Conservation (phyloP, 106 monocot genomes). For the Apostasia ramifera region DNA sequence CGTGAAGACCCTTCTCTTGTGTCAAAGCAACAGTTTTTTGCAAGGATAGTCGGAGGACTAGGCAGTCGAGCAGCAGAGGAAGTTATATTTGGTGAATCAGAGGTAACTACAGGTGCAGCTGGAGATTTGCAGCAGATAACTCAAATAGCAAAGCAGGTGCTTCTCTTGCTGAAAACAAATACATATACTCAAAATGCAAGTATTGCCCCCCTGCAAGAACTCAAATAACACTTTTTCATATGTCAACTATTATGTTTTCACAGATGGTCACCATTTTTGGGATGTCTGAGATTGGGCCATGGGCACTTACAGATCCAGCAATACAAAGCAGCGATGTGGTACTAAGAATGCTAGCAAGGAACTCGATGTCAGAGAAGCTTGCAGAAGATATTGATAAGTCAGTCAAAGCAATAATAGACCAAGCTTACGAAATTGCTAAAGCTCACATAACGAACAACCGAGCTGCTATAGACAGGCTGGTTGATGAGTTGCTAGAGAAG, state of each 20-base stretch:
- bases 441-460: slow-evolving; percentile 32
- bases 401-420: slow-evolving; percentile 28
- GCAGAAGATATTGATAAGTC: slow-evolving; percentile 47
- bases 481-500: slow-evolving; percentile 28
- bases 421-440: slow-evolving; percentile 37
- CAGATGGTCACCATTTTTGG: slow-evolving; percentile 69
- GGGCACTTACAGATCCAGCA: slow-evolving; percentile 46
- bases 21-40: slow-evolving; percentile 59
- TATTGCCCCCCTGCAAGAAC: too few relatives aligned
- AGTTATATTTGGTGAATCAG: slow-evolving; percentile 60
- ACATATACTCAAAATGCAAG: background rate
- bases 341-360: slow-evolving; percentile 42
- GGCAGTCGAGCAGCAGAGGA: slow-evolving; percentile 65
- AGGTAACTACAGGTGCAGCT: slow-evolving; percentile 71
- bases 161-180: background rate
- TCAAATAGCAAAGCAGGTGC: slow-evolving; percentile 53
- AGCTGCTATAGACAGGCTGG: slow-evolving; percentile 33
- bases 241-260: background rate
- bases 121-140: slow-evolving; percentile 65
- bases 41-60: slow-evolving; percentile 60
- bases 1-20: slow-evolving; percentile 46
- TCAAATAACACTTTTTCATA: background rate
- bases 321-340: slow-evolving; percentile 30
- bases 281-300: slow-evolving; percentile 69
- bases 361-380: slow-evolving; percentile 46